phyloP scores from a whole-genome alignment of 345 rosid species.

The Theobroma cacao region DNA sequence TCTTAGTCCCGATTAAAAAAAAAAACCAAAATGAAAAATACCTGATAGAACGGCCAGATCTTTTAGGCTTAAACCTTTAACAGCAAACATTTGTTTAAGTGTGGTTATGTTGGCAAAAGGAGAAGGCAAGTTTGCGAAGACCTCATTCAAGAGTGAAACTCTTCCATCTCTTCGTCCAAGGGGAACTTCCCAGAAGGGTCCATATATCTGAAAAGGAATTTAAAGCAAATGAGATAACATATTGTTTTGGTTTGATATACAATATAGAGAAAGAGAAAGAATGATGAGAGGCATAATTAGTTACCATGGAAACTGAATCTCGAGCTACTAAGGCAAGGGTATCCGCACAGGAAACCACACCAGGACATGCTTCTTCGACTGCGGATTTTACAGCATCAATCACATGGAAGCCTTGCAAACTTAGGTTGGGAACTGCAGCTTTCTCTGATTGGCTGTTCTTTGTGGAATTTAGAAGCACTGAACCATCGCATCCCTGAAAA shows the following conservation, averaged over 20 bases:
- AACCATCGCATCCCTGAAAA: slow-evolving; percentile 82
- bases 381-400: slow-evolving; percentile 61
- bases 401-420: slow-evolving; percentile 54
- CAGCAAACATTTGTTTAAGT: slow-evolving; percentile 34
- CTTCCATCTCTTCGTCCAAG: slow-evolving; percentile 66
- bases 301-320: slow-evolving; percentile 40
- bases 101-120: slow-evolving; percentile 30
- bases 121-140: slow-evolving; percentile 29
- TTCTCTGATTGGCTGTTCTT: slow-evolving; percentile 48
- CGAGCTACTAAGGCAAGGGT: slow-evolving; percentile 57
- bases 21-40: no score
- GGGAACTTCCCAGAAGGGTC: slow-evolving; percentile 60
- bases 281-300: neutral
- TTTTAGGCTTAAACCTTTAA: slow-evolving; percentile 43
- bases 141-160: slow-evolving; percentile 36
- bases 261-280: neutral
- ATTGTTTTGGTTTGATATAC: neutral
- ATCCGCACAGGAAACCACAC: slow-evolving; percentile 81
- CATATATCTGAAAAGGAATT: slow-evolving; percentile 35
- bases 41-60: slow-evolving; percentile 61
- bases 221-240: neutral
- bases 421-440: slow-evolving; percentile 42
- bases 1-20: no score
- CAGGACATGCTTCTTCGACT: slow-evolving; percentile 66
- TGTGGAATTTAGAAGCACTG: slow-evolving; percentile 56